Evolutionary conservation across 2,329 filamentous ascomycete genomes (phyloP), one percentile per base, ranked within the genome.

Genomic region (Ophiostoma australiae): DNA sequence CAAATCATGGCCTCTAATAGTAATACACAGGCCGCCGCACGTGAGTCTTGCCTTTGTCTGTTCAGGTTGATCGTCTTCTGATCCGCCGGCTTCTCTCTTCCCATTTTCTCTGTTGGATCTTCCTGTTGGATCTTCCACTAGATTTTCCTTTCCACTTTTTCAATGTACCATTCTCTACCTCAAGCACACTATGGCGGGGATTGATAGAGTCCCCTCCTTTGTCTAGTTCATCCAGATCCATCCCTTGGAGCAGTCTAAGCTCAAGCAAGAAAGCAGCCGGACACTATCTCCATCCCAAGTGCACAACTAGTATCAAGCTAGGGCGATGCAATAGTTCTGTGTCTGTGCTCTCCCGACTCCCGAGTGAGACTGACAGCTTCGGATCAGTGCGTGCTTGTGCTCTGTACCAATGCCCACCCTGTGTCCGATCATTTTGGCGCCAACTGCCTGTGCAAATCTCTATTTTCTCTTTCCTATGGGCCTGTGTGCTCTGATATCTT

Each of bases 221-320:
- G 66, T 48, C 10, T 11, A 31, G 39, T 31, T 67, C 39, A 11
- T 37, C 63, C 15, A 63, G 58, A 63, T 13, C 58, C 58, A 67
- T 67, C 66, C 66, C 66, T 67, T 67, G 66, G 20, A 44, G 66
- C 37, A 27, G 39, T 15, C 66, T 67, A 67, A 33, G 8, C 66
- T 44, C 66, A 67, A 48, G 39, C 66, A 67, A 67, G 66, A 67
- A 67, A 67, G 23, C 39, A 67, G 39, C 66, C 66, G 66, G 39
- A 39, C 39, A 44, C 23, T 17, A 41, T 8, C 63, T 35, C 63
- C 63, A 66, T 31, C 6, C 23, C 37, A 39, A 44, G 23, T 39
- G 39, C 23, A 27, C 27, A 8, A 41, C 63, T 66, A 66, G 23
- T 15, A 39, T 7, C n/a, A 39, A 23, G 20, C 63, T 23, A n/a